These are phyloP conservation scores for Incumbomyces delicatus DNA, from an alignment of 2,329 filamentous ascomycete species.

Conservation along the genomic window DNA sequence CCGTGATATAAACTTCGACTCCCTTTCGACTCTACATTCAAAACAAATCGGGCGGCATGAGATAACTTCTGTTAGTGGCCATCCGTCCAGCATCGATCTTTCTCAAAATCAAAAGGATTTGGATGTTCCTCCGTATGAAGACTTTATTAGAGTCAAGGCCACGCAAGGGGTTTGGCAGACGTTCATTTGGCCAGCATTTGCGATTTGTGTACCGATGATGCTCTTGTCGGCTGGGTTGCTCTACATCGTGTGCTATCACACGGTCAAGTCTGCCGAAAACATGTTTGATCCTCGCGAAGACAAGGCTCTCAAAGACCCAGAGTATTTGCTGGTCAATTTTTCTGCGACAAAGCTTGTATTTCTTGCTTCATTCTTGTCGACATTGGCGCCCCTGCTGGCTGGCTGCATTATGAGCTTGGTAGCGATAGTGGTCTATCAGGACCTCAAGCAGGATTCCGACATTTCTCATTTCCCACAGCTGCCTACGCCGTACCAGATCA, in stretches of 20 bases:
- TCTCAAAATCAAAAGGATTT: neutral
- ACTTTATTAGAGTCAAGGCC: neutral
- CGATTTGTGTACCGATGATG: constrained; percentile 16
- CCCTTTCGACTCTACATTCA: too few relatives aligned
- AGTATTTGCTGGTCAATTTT: constrained; percentile 17
- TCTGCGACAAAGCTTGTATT: constrained; percentile 19
- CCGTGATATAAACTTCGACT: too few relatives aligned
- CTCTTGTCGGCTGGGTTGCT: constrained; percentile 14
- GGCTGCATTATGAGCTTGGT: constrained; percentile 17
- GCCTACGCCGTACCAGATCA: constrained; percentile 19
- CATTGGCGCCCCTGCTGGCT: constrained; percentile 17
- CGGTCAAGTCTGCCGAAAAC: constrained; percentile 8
- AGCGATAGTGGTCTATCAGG: constrained; percentile 8
- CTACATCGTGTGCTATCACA: constrained; percentile 17
- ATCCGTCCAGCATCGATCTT: too few relatives aligned
- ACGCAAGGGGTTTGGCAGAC: neutral
- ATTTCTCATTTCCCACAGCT: constrained; percentile 10
- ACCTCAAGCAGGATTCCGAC: constrained; percentile 11
- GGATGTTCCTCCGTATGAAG: neutral
- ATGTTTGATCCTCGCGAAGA: constrained; percentile 6
- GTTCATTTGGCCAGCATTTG: constrained; percentile 13
- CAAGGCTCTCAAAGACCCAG: constrained; percentile 9
- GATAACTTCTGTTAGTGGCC: too few relatives aligned
- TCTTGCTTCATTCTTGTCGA: constrained; percentile 17
- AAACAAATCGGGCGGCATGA: too few relatives aligned